Conservation (phyloP, 2,329 filamentous ascomycete genomes). For the Ophiobolus disseminans region DNA sequence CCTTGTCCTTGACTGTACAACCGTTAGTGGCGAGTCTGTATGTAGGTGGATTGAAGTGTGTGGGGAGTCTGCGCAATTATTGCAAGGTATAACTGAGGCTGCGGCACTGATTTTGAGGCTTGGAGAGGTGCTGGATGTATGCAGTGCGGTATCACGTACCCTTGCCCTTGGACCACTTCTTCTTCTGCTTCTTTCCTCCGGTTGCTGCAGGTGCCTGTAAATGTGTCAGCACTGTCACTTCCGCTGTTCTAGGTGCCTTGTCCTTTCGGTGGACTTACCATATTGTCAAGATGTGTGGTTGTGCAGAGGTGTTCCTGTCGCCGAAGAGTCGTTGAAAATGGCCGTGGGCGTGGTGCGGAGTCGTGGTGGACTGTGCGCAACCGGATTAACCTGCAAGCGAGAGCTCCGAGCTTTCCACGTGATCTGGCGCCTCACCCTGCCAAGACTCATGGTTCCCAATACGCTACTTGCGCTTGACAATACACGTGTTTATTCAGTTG, state of each 20-base stretch:
- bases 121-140: conserved; percentile 19
- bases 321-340: conserved; percentile 11
- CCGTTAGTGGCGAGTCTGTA: conserved; percentile 34
- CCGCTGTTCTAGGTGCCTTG: neutral
- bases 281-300: conserved; percentile 52
- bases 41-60: conserved; percentile 9
- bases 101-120: conserved; percentile 5
- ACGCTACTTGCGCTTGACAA: neutral
- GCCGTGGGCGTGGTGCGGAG: conserved; percentile 31
- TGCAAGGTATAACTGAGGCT: neutral
- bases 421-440: conserved; percentile 6
- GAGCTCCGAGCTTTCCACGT: conserved; percentile 17
- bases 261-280: conserved; percentile 40
- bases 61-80: conserved; percentile 4
- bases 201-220: conserved; percentile 60
- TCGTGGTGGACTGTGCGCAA: no score
- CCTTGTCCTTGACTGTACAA: conserved; percentile 98
- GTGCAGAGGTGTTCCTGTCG: conserved; percentile 36
- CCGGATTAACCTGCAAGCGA: conserved; percentile 35
- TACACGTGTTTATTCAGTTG: neutral
- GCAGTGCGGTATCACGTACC: conserved; percentile 52
- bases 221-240: conserved; percentile 13
- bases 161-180: conserved; percentile 76
- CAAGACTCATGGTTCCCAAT: neutral
- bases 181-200: conserved; percentile 81